Evolutionary conservation across 2,329 filamentous ascomycete species (phyloP), one percentile per base, ranked within the genome.

Genomic region (Cladosporium phlei): DNA sequence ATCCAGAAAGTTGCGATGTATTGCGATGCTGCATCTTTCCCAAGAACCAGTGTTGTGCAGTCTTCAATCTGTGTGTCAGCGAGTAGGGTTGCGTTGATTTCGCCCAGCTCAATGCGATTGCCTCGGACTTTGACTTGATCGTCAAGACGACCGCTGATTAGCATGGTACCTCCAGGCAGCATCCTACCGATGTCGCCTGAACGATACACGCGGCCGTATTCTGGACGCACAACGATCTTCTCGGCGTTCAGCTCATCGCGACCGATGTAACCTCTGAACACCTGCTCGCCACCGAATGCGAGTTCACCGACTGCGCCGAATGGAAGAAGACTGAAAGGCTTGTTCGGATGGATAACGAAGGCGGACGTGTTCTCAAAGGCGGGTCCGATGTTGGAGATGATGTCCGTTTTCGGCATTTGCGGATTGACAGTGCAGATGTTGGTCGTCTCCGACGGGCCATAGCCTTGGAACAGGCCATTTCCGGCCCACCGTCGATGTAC

Each of bases 251-350:
- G 66, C 3, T 76, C 72, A 0, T 79, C 74, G 63, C 77, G 72
- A 48, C 83, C 80, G 21, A 93, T 72, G 58, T 91, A 95, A 1
- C 87, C 88, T 29, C 76, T 73, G 32, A 74, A 79, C 4, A 95
- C 80, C 66, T 95, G 89, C 38, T 86, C 79, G 9, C 89, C 90
- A 11, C 88, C 88, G 62, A 95, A 93, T 59, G 86, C 94, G 5
- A 95, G 73, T 62, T 95, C 89, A 9, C 90, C 90, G 12, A 88
- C 71, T 52, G 80, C 85, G 3, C 88, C 88, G 5, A 78, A 63
- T 0, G 87, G 87, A 0, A 89, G 68, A 1, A 80, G 58, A 0
- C 75, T 64, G 4, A 81, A 73, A 0, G 59, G 59, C 2, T 67
- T 60, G 4, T 67, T 66, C 2, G 61, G 55, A 12, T 62, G 60